Percentiles rank a stretch among this genome's conserved stretches.
These are phyloP conservation scores for Alternaria brassicae DNA, from an alignment of 2,329 filamentous ascomycete genomes.

Conservation along the genomic window DNA sequence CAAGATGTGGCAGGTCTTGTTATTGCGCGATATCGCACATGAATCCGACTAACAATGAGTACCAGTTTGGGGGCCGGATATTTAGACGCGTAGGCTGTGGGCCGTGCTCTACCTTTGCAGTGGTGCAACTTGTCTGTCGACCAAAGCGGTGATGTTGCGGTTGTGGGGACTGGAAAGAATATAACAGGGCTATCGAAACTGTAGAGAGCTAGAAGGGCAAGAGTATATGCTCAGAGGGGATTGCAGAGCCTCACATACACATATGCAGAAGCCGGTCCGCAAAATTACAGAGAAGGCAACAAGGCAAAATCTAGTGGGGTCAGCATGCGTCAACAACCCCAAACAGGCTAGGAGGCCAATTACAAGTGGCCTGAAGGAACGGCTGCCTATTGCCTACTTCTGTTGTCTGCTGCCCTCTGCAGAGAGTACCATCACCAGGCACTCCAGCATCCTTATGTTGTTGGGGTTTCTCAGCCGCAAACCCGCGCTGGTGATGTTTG, in stretches of 20 bases:
- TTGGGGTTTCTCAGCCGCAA: no score
- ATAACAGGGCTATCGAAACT: neutral
- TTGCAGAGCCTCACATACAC: neutral
- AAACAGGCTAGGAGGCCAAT: neutral
- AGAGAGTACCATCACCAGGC: no score
- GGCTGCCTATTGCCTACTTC: no score
- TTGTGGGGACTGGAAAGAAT: neutral
- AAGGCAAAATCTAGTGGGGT: neutral
- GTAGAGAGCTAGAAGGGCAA: neutral
- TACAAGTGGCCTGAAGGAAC: neutral
- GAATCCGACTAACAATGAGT: fast-evolving
- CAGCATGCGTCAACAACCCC: neutral
- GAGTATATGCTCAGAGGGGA: neutral
- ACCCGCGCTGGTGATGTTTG: no score
- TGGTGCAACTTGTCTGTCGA: neutral
- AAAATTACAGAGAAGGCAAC: neutral
- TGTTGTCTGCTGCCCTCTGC: no score
- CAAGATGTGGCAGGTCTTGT: neutral
- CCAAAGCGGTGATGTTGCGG: neutral
- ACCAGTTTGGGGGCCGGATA: neutral
- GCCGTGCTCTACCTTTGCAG: neutral
- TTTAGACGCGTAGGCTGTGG: fast-evolving
- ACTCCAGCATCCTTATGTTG: no score
- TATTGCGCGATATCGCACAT: neutral
- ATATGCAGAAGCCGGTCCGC: no score